A percentile compares a stretch with the other conserved stretches of the same genome.
These are phyloP conservation scores for Aphanomyces astaci DNA, from an alignment of 352 stramenopile genomes.

Conservation along the genomic window DNA sequence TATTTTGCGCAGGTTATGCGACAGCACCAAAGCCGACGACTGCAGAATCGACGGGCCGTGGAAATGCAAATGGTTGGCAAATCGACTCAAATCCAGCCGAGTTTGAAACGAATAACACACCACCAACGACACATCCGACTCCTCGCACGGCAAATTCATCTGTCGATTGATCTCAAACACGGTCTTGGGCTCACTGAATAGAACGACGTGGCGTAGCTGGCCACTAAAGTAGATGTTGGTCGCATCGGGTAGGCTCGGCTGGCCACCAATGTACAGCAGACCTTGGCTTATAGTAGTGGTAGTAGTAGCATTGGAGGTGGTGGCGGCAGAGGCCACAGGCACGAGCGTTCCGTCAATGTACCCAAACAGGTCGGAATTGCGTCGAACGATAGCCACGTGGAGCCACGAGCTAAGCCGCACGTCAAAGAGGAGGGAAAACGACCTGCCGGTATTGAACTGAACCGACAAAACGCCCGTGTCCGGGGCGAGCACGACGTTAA, in stretches of 20 bases:
- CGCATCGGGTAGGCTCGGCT: not conserved
- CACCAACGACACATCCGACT: not conserved
- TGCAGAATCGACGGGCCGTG: too few relatives aligned
- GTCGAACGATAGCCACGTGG: not conserved
- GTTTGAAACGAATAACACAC: not conserved
- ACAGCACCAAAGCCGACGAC: too few relatives aligned
- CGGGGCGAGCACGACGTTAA: not conserved
- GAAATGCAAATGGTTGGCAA: too few relatives aligned
- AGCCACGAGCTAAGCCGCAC: not conserved
- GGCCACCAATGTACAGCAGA: conserved; percentile 3
- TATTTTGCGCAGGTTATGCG: too few relatives aligned
- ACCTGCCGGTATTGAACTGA: not conserved
- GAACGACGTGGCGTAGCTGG: not conserved
- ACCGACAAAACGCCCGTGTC: conserved; percentile 12
- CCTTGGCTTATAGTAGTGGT: not conserved
- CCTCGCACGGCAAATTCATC: not conserved
- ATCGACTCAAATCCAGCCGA: too few relatives aligned
- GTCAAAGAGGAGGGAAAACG: not conserved
- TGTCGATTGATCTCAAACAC: not conserved
- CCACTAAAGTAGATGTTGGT: conserved; percentile 5
- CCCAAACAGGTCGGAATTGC: conserved; percentile 6
- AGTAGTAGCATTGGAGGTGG: too few relatives aligned
- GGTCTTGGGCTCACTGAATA: not conserved
- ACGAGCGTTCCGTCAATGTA: conserved; percentile 2
- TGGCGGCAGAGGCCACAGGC: too few relatives aligned